phyloP scores from a whole-genome alignment of 2,329 filamentous ascomycete species.

The Proliferodiscus dingleyae region DNA sequence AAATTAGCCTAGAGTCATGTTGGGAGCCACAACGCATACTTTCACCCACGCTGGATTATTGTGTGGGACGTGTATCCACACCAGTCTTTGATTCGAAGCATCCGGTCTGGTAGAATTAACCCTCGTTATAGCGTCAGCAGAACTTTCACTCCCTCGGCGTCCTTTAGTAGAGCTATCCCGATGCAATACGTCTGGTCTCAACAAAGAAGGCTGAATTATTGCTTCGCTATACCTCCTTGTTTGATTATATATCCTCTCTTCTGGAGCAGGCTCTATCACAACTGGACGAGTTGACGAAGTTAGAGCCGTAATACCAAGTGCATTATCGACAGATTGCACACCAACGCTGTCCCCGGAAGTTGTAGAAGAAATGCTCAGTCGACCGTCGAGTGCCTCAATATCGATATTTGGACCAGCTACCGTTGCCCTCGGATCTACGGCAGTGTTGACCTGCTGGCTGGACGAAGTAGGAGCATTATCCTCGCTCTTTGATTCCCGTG shows the following conservation, averaged over 20 bases:
- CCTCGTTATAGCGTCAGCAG: background rate
- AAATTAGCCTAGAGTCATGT: background rate
- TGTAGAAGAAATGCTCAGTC: background rate
- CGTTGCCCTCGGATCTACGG: background rate
- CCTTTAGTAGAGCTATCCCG: background rate
- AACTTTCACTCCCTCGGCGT: background rate
- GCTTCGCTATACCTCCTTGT: background rate
- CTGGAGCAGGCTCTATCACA: background rate
- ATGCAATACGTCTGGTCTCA: background rate
- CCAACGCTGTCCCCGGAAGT: background rate
- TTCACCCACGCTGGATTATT: conserved; percentile 9
- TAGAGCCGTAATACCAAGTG: background rate
- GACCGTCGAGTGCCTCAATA: background rate
- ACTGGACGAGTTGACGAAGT: background rate
- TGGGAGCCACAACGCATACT: background rate
- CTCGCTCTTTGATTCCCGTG: background rate
- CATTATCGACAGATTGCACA: background rate
- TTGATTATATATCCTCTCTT: background rate
- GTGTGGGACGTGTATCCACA: conserved; percentile 8
- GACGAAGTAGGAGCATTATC: background rate
- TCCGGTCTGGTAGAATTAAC: conserved; percentile 2
- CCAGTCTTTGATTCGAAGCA: conserved; percentile 4
- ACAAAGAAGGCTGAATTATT: background rate
- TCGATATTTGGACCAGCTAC: background rate
- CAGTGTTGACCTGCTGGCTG: background rate